Evolutionary conservation across 805 yeast genomes (phyloP), one percentile per base, ranked within the genome.

Genomic region (Yarrowia sp.): DNA sequence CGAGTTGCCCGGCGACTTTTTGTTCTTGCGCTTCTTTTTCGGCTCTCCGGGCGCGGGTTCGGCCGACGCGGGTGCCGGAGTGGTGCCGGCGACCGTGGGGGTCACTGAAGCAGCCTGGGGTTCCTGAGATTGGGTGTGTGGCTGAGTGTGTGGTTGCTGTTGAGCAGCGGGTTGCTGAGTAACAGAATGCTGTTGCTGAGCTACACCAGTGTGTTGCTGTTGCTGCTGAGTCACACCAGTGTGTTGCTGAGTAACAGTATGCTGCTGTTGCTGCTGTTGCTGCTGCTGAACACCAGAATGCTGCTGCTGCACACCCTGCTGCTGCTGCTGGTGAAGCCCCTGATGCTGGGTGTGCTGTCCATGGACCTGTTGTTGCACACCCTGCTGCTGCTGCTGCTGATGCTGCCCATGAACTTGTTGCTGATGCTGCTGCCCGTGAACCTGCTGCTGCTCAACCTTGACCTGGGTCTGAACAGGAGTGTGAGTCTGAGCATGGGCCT

Each of bases 1-100:
- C 40, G 64, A 58, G 50, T 58, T 58, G 49, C 50, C 64, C 17
- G 64, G 64, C 40, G 64, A 61, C 46, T 46, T 61, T 46, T 47
- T 61, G 66, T 47, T 61, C 55, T 61, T 61, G 8, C 55, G 66
- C 46, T 46, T 61, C 46, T 61, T 61, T 19, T 38, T 44, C 17
- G 66, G 66, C 38, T 61, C 55, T 1, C 44, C 66, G n/a, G 66
- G 36, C 1, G 20, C 66, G 2, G 66, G 20, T 0, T 36, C 38
- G 0, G 10, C 13, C 12, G 38, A 36, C 0, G 46, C 20, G 7
- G 66, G 34, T 4, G 46, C 30, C 6, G 30, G 30, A 7, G 30
- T 24, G 30, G 30, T 2, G 3, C 30, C 17, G 6, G 55, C 5
- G 17, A 14, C 42, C 19, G 43, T 8, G 3, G 66, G 30, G 5